Base-by-base conservation (phyloP, 2,329 filamentous ascomycete species). In the Aaosphaeria pasadenensis region DNA sequence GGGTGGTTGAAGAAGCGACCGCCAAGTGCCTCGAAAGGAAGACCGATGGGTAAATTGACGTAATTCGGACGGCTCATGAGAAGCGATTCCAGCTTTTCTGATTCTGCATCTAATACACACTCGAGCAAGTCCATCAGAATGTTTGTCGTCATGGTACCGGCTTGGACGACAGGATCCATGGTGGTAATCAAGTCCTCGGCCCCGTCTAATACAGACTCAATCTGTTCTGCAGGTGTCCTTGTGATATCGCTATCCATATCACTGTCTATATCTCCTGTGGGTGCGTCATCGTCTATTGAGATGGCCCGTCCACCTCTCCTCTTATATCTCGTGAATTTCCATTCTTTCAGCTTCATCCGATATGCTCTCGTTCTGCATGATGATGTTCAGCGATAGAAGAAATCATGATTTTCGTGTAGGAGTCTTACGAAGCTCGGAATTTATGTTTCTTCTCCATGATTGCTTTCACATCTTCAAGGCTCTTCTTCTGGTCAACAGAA, bases 261-360 rank as follows among this genome's bases (percentile, higher is more conserved):
- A 24, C 17, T 24, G 17, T 24, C 17, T 24, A 24, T 3, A 24
- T 24, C 17, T 24, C 17, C 17, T 24, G 17, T 24, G 17, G 17
- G 17, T 24, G 17, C 17, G 17, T 24, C 17, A 24, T 24, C 17
- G 17, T 24, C 17, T 24, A 24, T 24, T 29, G 9, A 11, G 39
- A 24, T 13, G 24, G 30, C 39, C 17, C 17, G 17, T 24, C 17
- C 17, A 24, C 17, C 17, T 24, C 17, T 24, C 17, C 17, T 44
- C n/a, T 53, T 56, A 33, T 65, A 54, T 43, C 63, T 61, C 50
- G 59, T 60, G 1, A 63, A 54, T 1, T 64, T 64, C 66, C 66
- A 70, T 47, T 70, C 66, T 49, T 66, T 67, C 36, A 70, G 39
- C 45, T 67, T 70, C 62, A 67, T 66, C 11, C 66, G 60, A 53